Evolutionary conservation across 257 asterid species (phyloP).

Genomic region (Penstemon eatonii): DNA sequence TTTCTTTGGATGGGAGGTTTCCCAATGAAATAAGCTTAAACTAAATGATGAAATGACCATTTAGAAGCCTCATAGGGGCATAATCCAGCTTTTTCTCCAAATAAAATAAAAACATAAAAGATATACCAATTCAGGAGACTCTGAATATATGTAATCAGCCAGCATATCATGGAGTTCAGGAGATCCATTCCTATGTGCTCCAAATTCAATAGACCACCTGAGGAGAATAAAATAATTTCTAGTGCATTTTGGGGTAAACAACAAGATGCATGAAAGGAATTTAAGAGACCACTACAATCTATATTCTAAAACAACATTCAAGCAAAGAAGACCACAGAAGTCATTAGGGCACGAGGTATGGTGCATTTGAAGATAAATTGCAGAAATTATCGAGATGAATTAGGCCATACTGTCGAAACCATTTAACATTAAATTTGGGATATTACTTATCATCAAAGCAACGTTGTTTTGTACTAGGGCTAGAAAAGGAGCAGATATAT

Average conservation of each 20-base stretch:
- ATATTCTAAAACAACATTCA: background rate
- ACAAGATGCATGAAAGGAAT: slow-evolving; percentile 10
- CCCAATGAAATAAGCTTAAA: slow-evolving; percentile 7
- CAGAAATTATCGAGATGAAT: no score
- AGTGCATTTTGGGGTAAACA: slow-evolving; percentile 15
- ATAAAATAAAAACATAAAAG: slow-evolving; percentile 21
- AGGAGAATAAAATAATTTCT: slow-evolving; percentile 25
- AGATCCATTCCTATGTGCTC: slow-evolving; percentile 72
- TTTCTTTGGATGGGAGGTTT: background rate
- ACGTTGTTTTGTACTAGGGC: no score
- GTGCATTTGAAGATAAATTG: no score
- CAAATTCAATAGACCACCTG: slow-evolving; percentile 95
- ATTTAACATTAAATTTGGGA: no score
- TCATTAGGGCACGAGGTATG: no score
- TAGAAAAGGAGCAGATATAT: no score
- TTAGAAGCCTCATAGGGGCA: background rate
- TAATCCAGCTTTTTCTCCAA: background rate
- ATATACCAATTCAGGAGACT: slow-evolving; percentile 90
- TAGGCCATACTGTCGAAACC: no score
- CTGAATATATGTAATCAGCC: slow-evolving; percentile 83
- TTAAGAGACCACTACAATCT: background rate
- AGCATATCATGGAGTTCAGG: slow-evolving; percentile 94
- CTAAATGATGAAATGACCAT: slow-evolving; percentile 5
- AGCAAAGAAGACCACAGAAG: background rate
- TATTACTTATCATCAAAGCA: no score